Percentiles rank a stretch among this genome's conserved stretches.
These are phyloP conservation scores for Colletotrichum scovillei DNA, from an alignment of 2,329 filamentous ascomycete species.

Conservation along the genomic window DNA sequence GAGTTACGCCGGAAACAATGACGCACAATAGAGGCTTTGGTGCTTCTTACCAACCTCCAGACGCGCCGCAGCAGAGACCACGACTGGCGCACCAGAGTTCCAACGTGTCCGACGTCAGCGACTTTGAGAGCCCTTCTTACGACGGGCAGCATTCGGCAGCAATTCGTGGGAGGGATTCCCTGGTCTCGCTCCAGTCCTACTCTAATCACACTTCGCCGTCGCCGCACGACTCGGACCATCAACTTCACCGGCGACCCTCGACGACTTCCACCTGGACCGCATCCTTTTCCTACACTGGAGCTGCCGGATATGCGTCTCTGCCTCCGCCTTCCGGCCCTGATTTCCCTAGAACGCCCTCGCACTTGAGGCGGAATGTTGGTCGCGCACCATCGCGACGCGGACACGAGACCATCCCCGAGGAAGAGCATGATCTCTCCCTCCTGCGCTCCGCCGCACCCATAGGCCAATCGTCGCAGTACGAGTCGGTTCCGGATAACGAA, in stretches of 20 bases:
- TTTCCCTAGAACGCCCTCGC: slow-evolving; percentile 39
- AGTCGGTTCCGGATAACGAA: slow-evolving; percentile 44
- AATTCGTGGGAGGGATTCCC: slow-evolving; percentile 49
- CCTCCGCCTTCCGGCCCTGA: slow-evolving; percentile 36
- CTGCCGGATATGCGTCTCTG: slow-evolving; percentile 39
- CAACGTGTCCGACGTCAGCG: slow-evolving; percentile 47
- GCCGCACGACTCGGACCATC: slow-evolving; percentile 12
- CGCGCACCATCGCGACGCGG: slow-evolving; percentile 41
- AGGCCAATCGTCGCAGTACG: slow-evolving; percentile 47
- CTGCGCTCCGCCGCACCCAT: slow-evolving; percentile 55
- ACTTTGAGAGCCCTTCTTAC: slow-evolving; percentile 42
- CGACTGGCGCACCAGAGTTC: slow-evolving; percentile 46
- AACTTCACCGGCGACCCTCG: neutral
- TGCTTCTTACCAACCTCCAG: slow-evolving; percentile 42
- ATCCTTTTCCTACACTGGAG: slow-evolving; percentile 42
- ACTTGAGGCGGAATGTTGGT: slow-evolving; percentile 39
- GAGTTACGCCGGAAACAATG: slow-evolving; percentile 28
- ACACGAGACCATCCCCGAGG: slow-evolving; percentile 48
- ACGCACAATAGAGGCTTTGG: slow-evolving; percentile 36
- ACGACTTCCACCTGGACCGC: slow-evolving; percentile 40
- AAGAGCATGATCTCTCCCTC: slow-evolving; percentile 57
- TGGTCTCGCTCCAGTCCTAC: slow-evolving; percentile 53
- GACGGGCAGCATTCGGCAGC: slow-evolving; percentile 38
- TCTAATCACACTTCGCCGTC: slow-evolving; percentile 40
- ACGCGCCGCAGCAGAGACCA: neutral